Evolutionary conservation across 2,329 filamentous ascomycete genomes (phyloP).

Genomic region (Bipolaris bicolor): DNA sequence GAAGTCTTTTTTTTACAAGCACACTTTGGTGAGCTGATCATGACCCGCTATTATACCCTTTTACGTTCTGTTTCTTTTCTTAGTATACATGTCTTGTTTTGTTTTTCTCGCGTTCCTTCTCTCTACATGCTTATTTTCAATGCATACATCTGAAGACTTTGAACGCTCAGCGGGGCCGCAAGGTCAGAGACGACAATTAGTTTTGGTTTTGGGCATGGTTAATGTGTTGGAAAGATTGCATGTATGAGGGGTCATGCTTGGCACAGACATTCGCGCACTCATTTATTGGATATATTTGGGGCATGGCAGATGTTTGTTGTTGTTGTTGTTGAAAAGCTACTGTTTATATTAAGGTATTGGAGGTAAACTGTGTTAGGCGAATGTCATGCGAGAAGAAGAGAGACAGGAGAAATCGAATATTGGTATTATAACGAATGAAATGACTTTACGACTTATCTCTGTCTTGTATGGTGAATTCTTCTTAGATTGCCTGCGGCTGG

Average conservation of each 20-base stretch:
- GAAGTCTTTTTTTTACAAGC: constrained; percentile 13
- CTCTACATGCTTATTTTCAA: constrained; percentile 15
- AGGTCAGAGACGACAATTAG: constrained; percentile 22
- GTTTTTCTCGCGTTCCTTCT: constrained; percentile 3
- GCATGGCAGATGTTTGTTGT: constrained; percentile 7
- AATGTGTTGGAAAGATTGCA: constrained; percentile 14
- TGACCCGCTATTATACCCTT: constrained; percentile 42
- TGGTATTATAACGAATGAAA: constrained; percentile 18
- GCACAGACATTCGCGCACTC: constrained; percentile 9
- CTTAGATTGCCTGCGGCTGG: not conserved
- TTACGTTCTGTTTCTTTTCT: constrained; percentile 15
- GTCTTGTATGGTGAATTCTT: not conserved
- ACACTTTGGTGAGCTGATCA: constrained; percentile 21
- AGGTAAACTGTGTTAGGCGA: not conserved
- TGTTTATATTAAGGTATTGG: constrained; percentile 7
- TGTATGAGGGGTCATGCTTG: not conserved
- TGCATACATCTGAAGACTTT: constrained; percentile 28
- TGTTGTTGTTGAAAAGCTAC: constrained; percentile 14
- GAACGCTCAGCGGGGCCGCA: constrained; percentile 25
- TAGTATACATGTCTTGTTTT: constrained; percentile 13
- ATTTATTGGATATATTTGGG: constrained; percentile 6
- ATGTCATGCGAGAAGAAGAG: not conserved
- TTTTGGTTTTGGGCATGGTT: constrained; percentile 13
- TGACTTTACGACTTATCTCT: constrained; percentile 1
- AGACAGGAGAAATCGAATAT: not conserved